A percentile compares a stretch with the other conserved stretches of the same genome.
Conservation (phyloP, 257 asterid species). For the Asclepias syriaca region DNA sequence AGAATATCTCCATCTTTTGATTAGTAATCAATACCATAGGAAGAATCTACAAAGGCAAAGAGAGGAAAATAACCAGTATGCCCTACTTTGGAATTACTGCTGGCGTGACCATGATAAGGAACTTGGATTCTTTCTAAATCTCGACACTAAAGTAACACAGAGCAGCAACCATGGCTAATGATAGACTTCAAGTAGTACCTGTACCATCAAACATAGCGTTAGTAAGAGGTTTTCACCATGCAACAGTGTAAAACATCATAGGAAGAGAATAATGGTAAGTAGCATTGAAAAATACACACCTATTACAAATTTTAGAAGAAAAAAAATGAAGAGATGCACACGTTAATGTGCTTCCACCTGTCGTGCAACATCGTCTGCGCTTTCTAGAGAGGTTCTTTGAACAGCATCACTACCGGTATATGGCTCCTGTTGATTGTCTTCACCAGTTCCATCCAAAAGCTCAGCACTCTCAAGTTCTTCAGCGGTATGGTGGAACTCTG, state of each 20-base stretch:
- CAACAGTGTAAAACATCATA: background rate
- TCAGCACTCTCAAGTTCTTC: slow-evolving; percentile 51
- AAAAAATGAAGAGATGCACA: background rate
- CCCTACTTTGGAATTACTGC: slow-evolving; percentile 11
- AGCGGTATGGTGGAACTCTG: slow-evolving; percentile 29
- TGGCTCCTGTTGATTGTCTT: slow-evolving; percentile 29
- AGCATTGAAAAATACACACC: background rate
- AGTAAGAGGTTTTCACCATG: background rate
- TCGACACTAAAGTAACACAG: slow-evolving; percentile 4
- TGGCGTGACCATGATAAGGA: slow-evolving; percentile 4
- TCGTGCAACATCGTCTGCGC: slow-evolving; percentile 48
- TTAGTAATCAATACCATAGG: background rate
- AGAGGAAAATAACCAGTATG: slow-evolving; percentile 1
- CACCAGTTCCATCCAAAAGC: slow-evolving; percentile 39
- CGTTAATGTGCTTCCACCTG: slow-evolving; percentile 31
- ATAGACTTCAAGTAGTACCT: slow-evolving; percentile 4
- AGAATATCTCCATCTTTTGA: background rate
- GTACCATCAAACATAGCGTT: background rate
- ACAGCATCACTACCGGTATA: slow-evolving; percentile 32
- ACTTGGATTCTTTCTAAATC: background rate
- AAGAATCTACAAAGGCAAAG: slow-evolving; percentile 6
- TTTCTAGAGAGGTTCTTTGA: slow-evolving; percentile 44
- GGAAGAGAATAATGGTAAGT: background rate
- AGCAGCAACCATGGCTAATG: background rate
- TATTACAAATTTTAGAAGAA: background rate